Evolutionary conservation across 2,329 filamentous ascomycete genomes (phyloP), one percentile per base, ranked within the genome.

Genomic region (Canariomyces notabilis): DNA sequence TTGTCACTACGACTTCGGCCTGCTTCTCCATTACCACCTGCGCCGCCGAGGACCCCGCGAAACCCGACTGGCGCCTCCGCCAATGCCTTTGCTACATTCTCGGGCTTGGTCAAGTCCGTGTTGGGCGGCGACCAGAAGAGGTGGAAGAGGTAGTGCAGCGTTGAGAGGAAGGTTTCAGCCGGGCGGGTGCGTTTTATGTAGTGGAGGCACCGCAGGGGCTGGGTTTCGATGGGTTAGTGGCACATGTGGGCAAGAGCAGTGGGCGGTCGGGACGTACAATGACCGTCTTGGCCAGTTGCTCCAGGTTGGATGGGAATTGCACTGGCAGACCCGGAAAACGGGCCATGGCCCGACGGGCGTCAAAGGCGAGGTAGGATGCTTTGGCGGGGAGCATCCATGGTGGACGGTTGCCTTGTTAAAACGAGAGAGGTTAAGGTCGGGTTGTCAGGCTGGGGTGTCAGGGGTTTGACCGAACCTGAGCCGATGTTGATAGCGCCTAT

Each of bases 341-440:
- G 19, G 53, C 52, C 1, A 67, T 59, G 20, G 71, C 64, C 35
- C 74, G 67, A 18, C 56, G 58, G 23, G 60, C 55, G 58, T 80
- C 74, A 49, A 59, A 58, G 9, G 38, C 22, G 39, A 75, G 69
- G 59, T 88, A 83, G 1, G 59, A 63, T 18, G 76, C 81, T 69
- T 90, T 90, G 35, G 79, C 80, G 2, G 81, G 77, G 22, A 87
- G 70, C 0, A 72, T 72, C 83, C 85, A 89, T 1, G 87, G 87
- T 0, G 87, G 86, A 54, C 79, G 79, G 64, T 93, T 91, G 40
- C 84, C 83, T 79, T 54, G 21, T n/a, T n/a, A n/a, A n/a, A n/a
- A n/a, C n/a, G n/a, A n/a, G n/a, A n/a, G n/a, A n/a, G n/a, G n/a
- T n/a, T n/a, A n/a, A n/a, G 18, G 19, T 41, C 22, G 15, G 22